Evolutionary conservation across 2,329 filamentous ascomycete species (phyloP), one percentile per base, ranked within the genome.

Genomic region (Microsporum canis): DNA sequence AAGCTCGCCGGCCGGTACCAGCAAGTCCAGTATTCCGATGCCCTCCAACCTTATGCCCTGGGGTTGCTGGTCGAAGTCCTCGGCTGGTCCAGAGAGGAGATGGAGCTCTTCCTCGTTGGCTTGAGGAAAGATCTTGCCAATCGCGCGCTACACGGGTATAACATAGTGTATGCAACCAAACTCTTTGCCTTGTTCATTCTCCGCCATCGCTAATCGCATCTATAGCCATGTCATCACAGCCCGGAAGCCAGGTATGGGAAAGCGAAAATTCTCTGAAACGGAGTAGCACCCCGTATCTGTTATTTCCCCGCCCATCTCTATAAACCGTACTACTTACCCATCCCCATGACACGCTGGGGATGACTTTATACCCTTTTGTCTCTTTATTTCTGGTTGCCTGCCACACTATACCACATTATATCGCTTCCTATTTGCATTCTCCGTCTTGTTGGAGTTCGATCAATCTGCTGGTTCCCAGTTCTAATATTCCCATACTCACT

Each of bases 61-160:
- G 58, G 58, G 5, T 17, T 60, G 47, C 58, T 60, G 6, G 58
- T 60, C 33, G 58, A 60, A n/a, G 58, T 60, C 17, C 47, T 60
- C 29, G 58, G 58, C 33, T 60, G 58, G 58, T 27, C 58, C 2
- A 34, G 31, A 8, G 45, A 60, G 45, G 47, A 60, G 58, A 60
- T 56, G 58, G 58, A 60, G 33, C 45, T 55, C 10, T 60, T 60
- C 34, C 47, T 60, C 10, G 58, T 56, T 17, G 58, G 58, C 5
- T 7, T 60, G 17, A 55, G 58, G 23, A 43, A 55, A 34, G 58
- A 60, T 23, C 45, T 60, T 10, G 36, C 58, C 33, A 60, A 60
- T n/a, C 58, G 58, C 3, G 14, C 45, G n/a, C 10, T 38, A n/a
- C 58, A 60, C n/a, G 58, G 58, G 34, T 60, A 53, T 56, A 53